Percentiles rank a stretch among this genome's conserved stretches.
phyloP scores from a whole-genome alignment of 768 basidiomycete genomes.

The Megacollybia marginata region DNA sequence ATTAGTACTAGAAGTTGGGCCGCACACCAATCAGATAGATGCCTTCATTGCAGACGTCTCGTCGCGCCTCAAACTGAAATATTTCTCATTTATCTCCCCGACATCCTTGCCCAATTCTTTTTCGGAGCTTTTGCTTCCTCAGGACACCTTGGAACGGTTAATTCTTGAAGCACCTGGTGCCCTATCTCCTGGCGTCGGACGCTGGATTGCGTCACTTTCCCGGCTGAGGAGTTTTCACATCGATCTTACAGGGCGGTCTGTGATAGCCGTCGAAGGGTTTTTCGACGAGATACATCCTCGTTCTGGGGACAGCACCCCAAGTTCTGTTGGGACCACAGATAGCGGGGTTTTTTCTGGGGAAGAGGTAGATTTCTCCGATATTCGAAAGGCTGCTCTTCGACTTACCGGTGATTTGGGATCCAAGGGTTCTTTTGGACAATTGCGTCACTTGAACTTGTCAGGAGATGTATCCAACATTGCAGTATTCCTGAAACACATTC shows the following conservation, averaged over 20 bases:
- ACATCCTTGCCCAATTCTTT: slow-evolving; percentile 66
- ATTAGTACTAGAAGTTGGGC: slow-evolving; percentile 53
- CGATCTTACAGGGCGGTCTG: slow-evolving; percentile 62
- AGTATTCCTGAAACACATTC: slow-evolving; percentile 64
- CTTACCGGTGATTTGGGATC: slow-evolving; percentile 54
- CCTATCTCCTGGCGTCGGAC: slow-evolving; percentile 59
- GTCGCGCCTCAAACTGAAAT: slow-evolving; percentile 52
- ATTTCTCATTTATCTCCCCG: slow-evolving; percentile 64
- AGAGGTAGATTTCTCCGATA: slow-evolving; percentile 69
- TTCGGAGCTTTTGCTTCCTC: slow-evolving; percentile 54
- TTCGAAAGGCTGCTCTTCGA: slow-evolving; percentile 61
- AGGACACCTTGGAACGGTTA: slow-evolving; percentile 54
- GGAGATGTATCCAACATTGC: slow-evolving; percentile 66
- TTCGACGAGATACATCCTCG: slow-evolving; percentile 60
- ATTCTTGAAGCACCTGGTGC: slow-evolving; percentile 70
- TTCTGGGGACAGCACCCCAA: slow-evolving; percentile 67
- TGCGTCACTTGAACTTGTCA: slow-evolving; percentile 58
- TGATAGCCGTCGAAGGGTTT: slow-evolving; percentile 72
- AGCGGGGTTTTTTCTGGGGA: slow-evolving; percentile 75
- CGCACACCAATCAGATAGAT: slow-evolving; percentile 50
- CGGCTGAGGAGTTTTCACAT: slow-evolving; percentile 57
- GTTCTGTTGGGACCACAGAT: slow-evolving; percentile 59
- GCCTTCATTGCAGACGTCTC: slow-evolving; percentile 60
- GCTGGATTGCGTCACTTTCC: slow-evolving; percentile 63
- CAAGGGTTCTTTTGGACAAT: slow-evolving; percentile 47